A percentile compares a stretch with the other conserved stretches of the same genome.
These are phyloP conservation scores for Heterobasidion annosum DNA, from an alignment of 1,284 basidiomycete species.

Conservation along the genomic window DNA sequence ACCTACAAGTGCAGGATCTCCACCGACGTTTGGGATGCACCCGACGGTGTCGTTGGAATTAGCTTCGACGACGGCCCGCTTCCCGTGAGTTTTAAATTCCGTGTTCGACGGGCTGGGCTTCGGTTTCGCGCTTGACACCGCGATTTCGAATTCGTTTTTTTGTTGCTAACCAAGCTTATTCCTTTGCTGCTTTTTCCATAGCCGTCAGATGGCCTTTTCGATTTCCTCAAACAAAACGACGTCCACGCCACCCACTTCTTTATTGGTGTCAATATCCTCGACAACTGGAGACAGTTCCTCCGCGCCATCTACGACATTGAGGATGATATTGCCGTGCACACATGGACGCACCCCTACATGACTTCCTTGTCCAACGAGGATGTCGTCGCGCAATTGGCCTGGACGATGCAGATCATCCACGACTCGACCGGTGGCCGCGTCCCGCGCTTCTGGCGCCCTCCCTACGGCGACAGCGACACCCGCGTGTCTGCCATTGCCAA, in stretches of 20 bases:
- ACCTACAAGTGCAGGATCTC: slow-evolving; percentile 53
- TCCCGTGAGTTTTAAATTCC: slow-evolving; percentile 27
- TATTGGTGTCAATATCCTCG: slow-evolving; percentile 68
- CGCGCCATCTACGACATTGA: slow-evolving; percentile 38
- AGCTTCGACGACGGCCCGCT: slow-evolving; percentile 80
- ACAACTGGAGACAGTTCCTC: slow-evolving; percentile 44
- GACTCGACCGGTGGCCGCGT: slow-evolving; percentile 71
- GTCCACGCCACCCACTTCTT: slow-evolving; percentile 72
- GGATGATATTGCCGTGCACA: slow-evolving; percentile 76
- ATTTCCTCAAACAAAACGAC: slow-evolving; percentile 52
- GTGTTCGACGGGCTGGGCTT: too few relatives aligned
- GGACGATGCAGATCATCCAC: slow-evolving; percentile 76
- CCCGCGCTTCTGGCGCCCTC: slow-evolving; percentile 70
- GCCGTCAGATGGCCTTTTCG: slow-evolving; percentile 32
- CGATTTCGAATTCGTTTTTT: not conserved
- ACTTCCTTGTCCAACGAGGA: slow-evolving; percentile 66
- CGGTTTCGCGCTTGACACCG: not conserved
- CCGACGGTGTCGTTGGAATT: slow-evolving; percentile 45
- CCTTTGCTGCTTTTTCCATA: slow-evolving; percentile 4
- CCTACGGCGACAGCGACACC: slow-evolving; percentile 70
- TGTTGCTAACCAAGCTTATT: not conserved
- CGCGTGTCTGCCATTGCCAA: slow-evolving; percentile 68
- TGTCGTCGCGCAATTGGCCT: slow-evolving; percentile 74
- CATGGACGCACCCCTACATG: slow-evolving; percentile 78
- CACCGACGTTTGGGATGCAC: slow-evolving; percentile 66